These are phyloP conservation scores for Gossypium stocksii DNA, from an alignment of 345 rosid genomes.

Conservation along the genomic window DNA sequence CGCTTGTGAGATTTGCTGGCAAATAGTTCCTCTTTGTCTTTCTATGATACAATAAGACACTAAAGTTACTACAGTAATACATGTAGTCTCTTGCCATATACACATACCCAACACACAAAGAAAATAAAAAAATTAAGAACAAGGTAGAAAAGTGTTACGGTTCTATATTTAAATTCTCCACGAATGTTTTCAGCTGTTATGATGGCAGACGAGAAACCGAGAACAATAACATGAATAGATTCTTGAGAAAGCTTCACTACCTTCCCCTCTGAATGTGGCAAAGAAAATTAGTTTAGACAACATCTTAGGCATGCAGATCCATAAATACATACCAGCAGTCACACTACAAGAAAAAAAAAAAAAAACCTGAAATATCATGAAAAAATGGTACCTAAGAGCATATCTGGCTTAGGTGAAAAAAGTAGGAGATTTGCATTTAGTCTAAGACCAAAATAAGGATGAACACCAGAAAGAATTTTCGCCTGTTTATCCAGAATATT, in stretches of 20 bases:
- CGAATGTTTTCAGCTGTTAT: slow-evolving; percentile 59
- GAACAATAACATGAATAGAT: slow-evolving; percentile 70
- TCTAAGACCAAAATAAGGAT: slow-evolving; percentile 60
- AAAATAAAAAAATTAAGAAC: not conserved
- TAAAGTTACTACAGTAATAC: not conserved
- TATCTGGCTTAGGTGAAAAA: slow-evolving; percentile 70
- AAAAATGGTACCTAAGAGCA: slow-evolving; percentile 51
- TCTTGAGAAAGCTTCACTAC: slow-evolving; percentile 64
- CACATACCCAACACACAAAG: not conserved
- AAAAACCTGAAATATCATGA: slow-evolving; percentile 1
- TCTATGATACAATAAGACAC: not conserved
- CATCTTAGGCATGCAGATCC: not conserved
- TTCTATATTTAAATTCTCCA: slow-evolving; percentile 38
- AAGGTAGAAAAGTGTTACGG: not conserved
- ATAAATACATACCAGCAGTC: not conserved
- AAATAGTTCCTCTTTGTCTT: slow-evolving; percentile 17
- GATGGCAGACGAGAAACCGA: slow-evolving; percentile 79
- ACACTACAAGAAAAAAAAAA: not conserved
- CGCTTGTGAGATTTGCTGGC: slow-evolving; percentile 49
- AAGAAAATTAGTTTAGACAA: slow-evolving; percentile 6
- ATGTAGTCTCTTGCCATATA: not conserved
- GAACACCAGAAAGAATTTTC: slow-evolving; percentile 58
- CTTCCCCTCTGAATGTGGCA: slow-evolving; percentile 55
- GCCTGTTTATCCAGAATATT: slow-evolving; percentile 43
- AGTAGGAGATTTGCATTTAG: slow-evolving; percentile 53